A percentile compares a stretch with the other conserved stretches of the same genome.
Evolutionary conservation across 331 rosid genomes (phyloP).

Genomic region (Cydonia oblonga): DNA sequence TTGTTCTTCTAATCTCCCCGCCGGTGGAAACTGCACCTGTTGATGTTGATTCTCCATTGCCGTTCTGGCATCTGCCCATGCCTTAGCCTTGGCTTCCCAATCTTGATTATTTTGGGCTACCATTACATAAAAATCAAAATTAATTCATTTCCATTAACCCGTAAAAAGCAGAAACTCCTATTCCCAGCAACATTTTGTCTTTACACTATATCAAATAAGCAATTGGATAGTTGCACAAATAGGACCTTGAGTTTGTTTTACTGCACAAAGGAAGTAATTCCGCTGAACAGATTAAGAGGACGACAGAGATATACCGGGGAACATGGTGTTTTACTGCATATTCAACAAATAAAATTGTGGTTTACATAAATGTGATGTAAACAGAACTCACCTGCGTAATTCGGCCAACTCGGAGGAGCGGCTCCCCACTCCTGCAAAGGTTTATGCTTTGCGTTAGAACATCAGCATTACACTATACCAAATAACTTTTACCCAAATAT

Average conservation of each 20-base stretch:
- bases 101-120: slow-evolving; percentile 64
- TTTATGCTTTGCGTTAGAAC: neutral
- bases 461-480: neutral
- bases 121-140: slow-evolving; percentile 3
- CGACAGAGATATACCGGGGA: neutral
- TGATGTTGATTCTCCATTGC: slow-evolving; percentile 69
- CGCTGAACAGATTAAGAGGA: neutral
- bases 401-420: slow-evolving; percentile 55
- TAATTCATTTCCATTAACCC: neutral
- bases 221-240: neutral
- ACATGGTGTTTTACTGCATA: neutral
- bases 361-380: neutral
- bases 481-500: neutral
- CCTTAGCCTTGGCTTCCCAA: slow-evolving; percentile 96
- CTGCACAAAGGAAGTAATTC: neutral
- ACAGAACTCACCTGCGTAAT: slow-evolving; percentile 44
- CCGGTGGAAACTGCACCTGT: slow-evolving; percentile 51
- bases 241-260: neutral
- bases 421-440: slow-evolving; percentile 65
- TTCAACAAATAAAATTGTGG: neutral
- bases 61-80: slow-evolving; percentile 87
- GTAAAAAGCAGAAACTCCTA: neutral
- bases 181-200: neutral
- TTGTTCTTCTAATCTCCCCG: slow-evolving; percentile 69
- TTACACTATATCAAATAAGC: neutral